Evolutionary conservation across 2,329 filamentous ascomycete species (phyloP).

Genomic region (Paraphoma sp.): DNA sequence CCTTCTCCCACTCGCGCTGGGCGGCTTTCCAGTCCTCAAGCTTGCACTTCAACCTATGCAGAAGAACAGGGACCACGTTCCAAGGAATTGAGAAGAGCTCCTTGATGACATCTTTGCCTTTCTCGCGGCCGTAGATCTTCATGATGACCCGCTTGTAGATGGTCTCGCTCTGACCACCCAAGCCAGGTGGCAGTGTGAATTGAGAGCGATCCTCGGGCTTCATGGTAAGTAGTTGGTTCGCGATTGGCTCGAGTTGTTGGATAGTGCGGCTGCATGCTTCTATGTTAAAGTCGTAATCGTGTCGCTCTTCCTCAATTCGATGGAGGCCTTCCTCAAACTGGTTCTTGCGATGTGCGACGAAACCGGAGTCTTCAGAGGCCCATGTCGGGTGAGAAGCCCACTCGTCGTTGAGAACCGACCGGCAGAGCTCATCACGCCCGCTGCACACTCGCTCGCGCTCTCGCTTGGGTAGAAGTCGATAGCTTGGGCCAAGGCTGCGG

Average conservation of each 20-base stretch:
- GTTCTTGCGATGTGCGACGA: conserved; percentile 97
- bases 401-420: conserved; percentile 91
- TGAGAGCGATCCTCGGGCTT: conserved; percentile 70
- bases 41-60: conserved; percentile 92
- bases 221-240: conserved; percentile 86
- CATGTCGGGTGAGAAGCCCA: conserved; percentile 99
- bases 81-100: conserved; percentile 86
- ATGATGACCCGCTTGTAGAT: conserved; percentile 98
- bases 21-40: conserved; percentile 98
- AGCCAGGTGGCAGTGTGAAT: conserved; percentile 81
- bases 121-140: conserved; percentile 91
- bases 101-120: conserved; percentile 82
- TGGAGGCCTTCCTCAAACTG: conserved; percentile 92
- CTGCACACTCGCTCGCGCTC: conserved; percentile 92
- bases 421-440: conserved; percentile 92
- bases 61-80: conserved; percentile 84
- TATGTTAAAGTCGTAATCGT: conserved; percentile 98
- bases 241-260: conserved; percentile 92
- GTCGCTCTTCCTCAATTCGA: conserved; percentile 94
- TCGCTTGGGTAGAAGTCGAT: conserved; percentile 86
- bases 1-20: conserved; percentile 97
- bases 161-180: conserved; percentile 92
- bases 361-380: conserved; percentile 97
- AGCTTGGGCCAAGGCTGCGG: conserved; percentile 93
- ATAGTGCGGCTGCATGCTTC: conserved; percentile 95